Evolutionary conservation across 805 yeast species (phyloP), one percentile per base, ranked within the genome.

Genomic region (Cyberlindnera japonica): DNA sequence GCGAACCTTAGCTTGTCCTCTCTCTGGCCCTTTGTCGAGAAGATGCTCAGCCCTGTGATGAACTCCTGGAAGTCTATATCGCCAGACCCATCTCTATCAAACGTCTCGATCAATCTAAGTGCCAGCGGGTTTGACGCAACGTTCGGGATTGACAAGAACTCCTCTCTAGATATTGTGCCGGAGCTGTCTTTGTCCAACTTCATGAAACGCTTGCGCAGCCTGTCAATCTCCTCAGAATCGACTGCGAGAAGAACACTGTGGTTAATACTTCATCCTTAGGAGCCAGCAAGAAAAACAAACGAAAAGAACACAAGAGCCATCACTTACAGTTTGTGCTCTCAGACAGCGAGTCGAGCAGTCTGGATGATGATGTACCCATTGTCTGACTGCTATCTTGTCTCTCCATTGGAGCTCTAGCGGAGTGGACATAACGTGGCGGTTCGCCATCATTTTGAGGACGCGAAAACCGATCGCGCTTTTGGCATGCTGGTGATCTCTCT

Each of bases 21-120:
- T 35, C 79, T 78, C 18, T 81, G 75, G 1, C 95, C 86, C 54
- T 85, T 81, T 4, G 90, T 83, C 38, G 95, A 84, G 57, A 93
- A 93, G 3, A 90, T 89, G 3, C 95, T 83, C 33, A 88, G 68
- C 2, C 91, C 95, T 5, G 82, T 70, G 35, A 95, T 84, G 62
- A 93, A 93, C 64, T 93, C 99, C 58, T 88, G 90, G 64, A 93
- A 93, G 59, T 95, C 99, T 26, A 93, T 87, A 47, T 83, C 86
- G 2, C 98, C 99, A 48, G 87, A 83, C 12, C 88, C 86, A 59
- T 93, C 96, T 43, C 80, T 81, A 60, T 93, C 99, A 63, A 93
- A 89, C 15, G 93, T 90, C 51, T 93, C 97, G 74, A 95, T 84
- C 42, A 93, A 77, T 37, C 99, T 72, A 6, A 80, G 68, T 0